Base-by-base conservation (phyloP, 164 flowering plant species). In the Annona squamosa region DNA sequence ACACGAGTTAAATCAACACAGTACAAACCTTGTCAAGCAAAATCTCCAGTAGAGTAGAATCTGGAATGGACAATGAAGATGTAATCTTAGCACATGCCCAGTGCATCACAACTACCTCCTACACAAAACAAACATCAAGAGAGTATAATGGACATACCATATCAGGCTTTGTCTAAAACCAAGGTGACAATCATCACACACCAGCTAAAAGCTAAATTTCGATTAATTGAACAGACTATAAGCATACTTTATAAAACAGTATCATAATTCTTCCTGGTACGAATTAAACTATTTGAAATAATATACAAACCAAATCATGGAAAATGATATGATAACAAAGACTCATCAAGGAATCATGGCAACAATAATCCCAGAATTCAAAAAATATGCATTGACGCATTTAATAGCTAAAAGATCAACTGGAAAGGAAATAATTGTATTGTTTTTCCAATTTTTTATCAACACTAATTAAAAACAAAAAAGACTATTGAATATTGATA, bases 91-190 rank as follows among this genome's bases (percentile, higher is more conserved):
- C 80, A 81, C 95, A 93, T 52, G 97, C 94, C 99, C 99, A 96
- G 75, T 96, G 99, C 98, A 93, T 91, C 75, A 96, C 80, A 68
- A 96, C 99, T 79, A 89, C 88, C 85, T 95, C 98, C 99, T 95
- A 69, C 13, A 79, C 75, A 79, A 69, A 78, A 43, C n/a, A 67
- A 74, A 77, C 13, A 10, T 37, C 59, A 56, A 52, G 62, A 45
- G 2, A 69, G 13, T 42, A 13, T 13, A n/a, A 68, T 10, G 19
- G 42, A 19, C 47, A 16, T 18, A 67, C n/a, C 10, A 48, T 48
- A 12, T 12, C 1, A 12, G 57, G 12, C 57, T 12, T 5, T 5
- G 6, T 7, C 57, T 5, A 1, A 12, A 48, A 48, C 57, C 57
- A 48, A 48, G 9, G 59, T 52, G 12, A 48, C 57, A 48, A 48